phyloP scores from a whole-genome alignment of 2,329 filamentous ascomycete species.

The Colletotrichum sp. region DNA sequence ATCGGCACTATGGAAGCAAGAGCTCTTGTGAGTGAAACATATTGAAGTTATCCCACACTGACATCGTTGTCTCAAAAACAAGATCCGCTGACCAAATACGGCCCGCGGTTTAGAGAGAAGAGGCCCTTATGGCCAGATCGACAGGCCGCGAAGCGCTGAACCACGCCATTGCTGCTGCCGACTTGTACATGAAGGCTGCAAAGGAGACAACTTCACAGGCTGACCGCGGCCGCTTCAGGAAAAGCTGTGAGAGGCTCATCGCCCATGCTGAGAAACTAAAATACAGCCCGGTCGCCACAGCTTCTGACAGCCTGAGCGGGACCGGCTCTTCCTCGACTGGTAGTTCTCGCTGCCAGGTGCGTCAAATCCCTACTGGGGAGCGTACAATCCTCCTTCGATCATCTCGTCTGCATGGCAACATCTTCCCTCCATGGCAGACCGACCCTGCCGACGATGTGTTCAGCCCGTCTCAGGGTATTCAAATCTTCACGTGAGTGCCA shows the following conservation, averaged over 20 bases:
- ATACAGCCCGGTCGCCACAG: background rate
- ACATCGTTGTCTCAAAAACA: background rate
- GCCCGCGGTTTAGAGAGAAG: constrained; percentile 35
- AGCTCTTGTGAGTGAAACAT: constrained; percentile 8
- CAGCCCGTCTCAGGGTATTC: constrained; percentile 48
- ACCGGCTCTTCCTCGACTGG: background rate
- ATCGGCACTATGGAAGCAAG: constrained; percentile 12
- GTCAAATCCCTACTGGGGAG: constrained; percentile 71
- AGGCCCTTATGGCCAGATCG: constrained; percentile 38
- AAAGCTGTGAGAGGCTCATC: constrained; percentile 74
- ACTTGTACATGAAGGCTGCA: constrained; percentile 81
- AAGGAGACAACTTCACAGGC: constrained; percentile 61
- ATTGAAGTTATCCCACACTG: background rate
- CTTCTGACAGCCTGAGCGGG: constrained; percentile 28
- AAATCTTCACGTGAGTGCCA: constrained; percentile 65
- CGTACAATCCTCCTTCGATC: constrained; percentile 77
- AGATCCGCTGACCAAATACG: background rate
- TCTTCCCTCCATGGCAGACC: constrained; percentile 85
- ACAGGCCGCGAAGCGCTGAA: constrained; percentile 66
- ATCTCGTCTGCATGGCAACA: constrained; percentile 80
- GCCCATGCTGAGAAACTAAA: constrained; percentile 80
- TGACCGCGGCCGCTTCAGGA: constrained; percentile 70
- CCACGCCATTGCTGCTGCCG: constrained; percentile 77
- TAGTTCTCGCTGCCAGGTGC: constrained; percentile 39
- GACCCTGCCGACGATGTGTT: constrained; percentile 69